These are phyloP conservation scores for Gossypium thurberi DNA, from an alignment of 345 rosid genomes.

Conservation along the genomic window DNA sequence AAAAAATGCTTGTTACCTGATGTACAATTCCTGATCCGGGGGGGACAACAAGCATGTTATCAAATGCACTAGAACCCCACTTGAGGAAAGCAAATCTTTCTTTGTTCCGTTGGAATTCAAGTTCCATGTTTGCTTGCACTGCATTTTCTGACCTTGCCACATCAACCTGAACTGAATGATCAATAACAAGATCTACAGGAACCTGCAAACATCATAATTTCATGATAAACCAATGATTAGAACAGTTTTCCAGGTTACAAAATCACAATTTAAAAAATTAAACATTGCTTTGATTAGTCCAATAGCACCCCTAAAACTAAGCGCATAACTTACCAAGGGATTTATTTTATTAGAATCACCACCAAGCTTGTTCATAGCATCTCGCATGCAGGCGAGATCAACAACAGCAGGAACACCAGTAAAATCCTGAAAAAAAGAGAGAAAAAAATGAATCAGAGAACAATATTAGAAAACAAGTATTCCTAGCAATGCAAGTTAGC, in stretches of 20 bases:
- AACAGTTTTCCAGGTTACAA: neutral
- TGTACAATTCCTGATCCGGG: constrained; percentile 97
- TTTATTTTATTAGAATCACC: constrained; percentile 64
- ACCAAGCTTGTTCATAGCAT: constrained; percentile 70
- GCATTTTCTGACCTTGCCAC: constrained; percentile 92
- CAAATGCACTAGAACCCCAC: constrained; percentile 90
- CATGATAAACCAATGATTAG: neutral
- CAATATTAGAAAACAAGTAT: neutral
- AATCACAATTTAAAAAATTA: neutral
- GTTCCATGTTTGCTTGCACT: constrained; percentile 89
- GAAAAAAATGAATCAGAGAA: neutral
- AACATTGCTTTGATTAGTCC: neutral
- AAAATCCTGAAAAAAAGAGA: constrained; percentile 40
- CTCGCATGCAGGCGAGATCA: constrained; percentile 83
- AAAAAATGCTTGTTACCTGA: constrained; percentile 47
- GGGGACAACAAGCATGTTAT: constrained; percentile 95
- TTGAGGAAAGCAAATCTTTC: constrained; percentile 93
- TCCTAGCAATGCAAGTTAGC: neutral
- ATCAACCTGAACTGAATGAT: constrained; percentile 94
- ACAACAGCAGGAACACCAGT: constrained; percentile 89
- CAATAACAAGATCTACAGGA: constrained; percentile 96
- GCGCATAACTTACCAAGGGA: constrained; percentile 45
- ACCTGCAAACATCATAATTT: constrained; percentile 38
- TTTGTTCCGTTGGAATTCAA: constrained; percentile 75
- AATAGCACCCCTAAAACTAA: neutral